Conservation (phyloP, 148 eudicot species). For the Polygonum maritimum region DNA sequence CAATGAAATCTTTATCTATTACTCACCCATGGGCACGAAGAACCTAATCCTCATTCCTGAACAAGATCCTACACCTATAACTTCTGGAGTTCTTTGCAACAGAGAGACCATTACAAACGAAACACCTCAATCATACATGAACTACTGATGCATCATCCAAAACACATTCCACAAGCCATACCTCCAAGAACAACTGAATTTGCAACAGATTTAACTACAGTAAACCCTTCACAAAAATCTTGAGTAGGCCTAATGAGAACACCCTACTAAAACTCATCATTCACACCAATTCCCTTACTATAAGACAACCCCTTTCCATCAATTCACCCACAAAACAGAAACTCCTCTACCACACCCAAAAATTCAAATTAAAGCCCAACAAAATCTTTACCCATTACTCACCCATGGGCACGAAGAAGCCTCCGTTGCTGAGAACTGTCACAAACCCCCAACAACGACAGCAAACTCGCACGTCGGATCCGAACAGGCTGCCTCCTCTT, state of each 20-base stretch:
- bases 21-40: constrained; percentile 70
- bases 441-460: constrained; percentile 67
- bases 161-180: background rate
- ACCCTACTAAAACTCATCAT: background rate
- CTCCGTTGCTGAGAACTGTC: constrained; percentile 54
- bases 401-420: constrained; percentile 79
- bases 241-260: background rate
- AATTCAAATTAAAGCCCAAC: background rate
- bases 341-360: background rate
- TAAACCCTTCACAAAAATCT: background rate
- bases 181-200: background rate
- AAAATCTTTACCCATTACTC: constrained; percentile 11
- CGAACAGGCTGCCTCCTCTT: constrained; percentile 43
- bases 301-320: background rate
- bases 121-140: too few species aligned
- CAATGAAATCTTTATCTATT: background rate
- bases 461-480: constrained; percentile 60
- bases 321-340: background rate
- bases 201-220: background rate
- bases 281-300: background rate
- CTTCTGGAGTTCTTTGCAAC: background rate
- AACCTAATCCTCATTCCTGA: background rate
- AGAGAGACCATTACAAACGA: background rate
- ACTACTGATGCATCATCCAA: background rate
- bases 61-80: background rate